Evolutionary conservation across 148 eudicot species (phyloP).

Genomic region (Beta vulgaris): DNA sequence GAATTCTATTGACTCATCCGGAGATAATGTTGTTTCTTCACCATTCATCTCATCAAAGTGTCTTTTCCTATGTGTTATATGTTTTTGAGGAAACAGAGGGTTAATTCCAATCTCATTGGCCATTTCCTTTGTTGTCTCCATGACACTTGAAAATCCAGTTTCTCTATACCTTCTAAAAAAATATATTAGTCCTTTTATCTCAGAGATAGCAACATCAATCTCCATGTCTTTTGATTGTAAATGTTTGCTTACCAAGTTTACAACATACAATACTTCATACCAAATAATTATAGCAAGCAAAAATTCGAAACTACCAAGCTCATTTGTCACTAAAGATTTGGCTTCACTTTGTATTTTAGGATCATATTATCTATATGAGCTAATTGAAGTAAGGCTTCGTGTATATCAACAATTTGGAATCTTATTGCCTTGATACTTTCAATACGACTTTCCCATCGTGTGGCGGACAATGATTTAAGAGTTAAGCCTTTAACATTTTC

Average conservation of each 20-base stretch:
- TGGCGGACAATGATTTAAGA: not conserved
- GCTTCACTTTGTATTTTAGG: no score
- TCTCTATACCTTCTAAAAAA: conserved; percentile 13
- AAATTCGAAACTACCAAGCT: conserved; percentile 16
- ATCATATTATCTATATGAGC: not conserved
- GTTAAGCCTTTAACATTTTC: not conserved
- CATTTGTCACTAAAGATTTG: conserved; percentile 16
- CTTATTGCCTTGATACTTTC: no score
- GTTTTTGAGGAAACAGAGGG: not conserved
- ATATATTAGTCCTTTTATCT: conserved; percentile 5
- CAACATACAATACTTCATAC: conserved; percentile 17
- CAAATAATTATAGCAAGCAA: conserved; percentile 15
- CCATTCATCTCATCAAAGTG: conserved; percentile 1
- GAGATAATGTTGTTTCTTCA: not conserved
- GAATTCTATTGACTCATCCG: not conserved
- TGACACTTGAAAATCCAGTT: not conserved
- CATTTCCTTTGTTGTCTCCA: conserved; percentile 1
- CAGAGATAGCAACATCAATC: conserved; percentile 17
- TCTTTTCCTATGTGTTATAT: not conserved
- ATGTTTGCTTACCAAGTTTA: conserved; percentile 14
- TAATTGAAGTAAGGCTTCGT: not conserved
- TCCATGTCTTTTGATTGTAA: conserved; percentile 14
- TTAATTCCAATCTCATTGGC: not conserved
- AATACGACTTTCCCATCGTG: not conserved
- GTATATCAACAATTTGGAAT: not conserved